These are phyloP conservation scores for Fusarium armeniacum DNA, from an alignment of 2,329 filamentous ascomycete species.

Conservation along the genomic window DNA sequence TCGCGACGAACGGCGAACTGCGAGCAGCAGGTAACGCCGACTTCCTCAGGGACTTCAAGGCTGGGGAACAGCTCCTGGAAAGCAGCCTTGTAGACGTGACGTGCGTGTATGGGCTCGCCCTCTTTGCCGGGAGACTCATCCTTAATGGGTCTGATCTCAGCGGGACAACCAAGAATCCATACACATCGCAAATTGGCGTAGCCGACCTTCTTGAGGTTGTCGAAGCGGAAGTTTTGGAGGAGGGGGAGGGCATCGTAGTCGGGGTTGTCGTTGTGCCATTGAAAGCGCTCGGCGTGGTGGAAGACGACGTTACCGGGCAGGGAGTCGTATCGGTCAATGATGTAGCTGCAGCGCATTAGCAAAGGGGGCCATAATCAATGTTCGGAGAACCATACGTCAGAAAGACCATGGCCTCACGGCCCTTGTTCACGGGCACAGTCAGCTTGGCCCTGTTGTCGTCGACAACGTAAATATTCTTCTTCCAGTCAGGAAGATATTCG, in stretches of 20 bases:
- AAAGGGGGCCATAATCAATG: neutral
- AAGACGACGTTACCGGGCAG: constrained; percentile 63
- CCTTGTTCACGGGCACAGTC: constrained; percentile 65
- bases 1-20: constrained; percentile 73
- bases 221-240: constrained; percentile 63
- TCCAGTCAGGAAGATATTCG: constrained; percentile 61
- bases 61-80: constrained; percentile 60
- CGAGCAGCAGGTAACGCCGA: constrained; percentile 73
- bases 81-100: constrained; percentile 58
- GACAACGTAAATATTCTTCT: constrained; percentile 68
- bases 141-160: constrained; percentile 60
- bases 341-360: constrained; percentile 55
- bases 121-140: constrained; percentile 55
- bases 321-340: constrained; percentile 64
- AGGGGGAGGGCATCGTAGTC: constrained; percentile 67
- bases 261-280: constrained; percentile 68
- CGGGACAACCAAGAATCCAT: constrained; percentile 69
- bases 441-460: constrained; percentile 63
- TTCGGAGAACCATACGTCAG: constrained; percentile 56
- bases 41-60: constrained; percentile 60
- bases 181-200: constrained; percentile 74
- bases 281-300: constrained; percentile 63
- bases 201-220: constrained; percentile 66
- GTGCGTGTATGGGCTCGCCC: constrained; percentile 56
- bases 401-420: constrained; percentile 67